A percentile compares a stretch with the other conserved stretches of the same genome.
phyloP scores from a whole-genome alignment of 495 filamentous ascomycete species.

The Aspergillus haitiensis region DNA sequence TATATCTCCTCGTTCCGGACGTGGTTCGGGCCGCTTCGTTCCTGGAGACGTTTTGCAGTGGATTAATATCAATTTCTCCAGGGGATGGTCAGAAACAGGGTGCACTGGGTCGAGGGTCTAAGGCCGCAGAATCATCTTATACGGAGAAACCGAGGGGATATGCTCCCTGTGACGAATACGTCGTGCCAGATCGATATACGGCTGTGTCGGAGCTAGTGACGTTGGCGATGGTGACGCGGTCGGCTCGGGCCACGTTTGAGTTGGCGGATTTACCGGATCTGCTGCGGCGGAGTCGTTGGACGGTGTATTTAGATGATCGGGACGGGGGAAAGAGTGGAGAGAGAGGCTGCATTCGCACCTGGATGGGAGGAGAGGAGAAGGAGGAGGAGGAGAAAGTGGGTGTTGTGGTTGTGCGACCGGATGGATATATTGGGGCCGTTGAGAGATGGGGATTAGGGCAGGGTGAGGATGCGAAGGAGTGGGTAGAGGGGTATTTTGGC shows the following conservation, averaged over 20 bases:
- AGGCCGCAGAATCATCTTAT: slow-evolving; percentile 53
- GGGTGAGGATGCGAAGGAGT: slow-evolving; percentile 48
- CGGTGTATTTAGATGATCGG: slow-evolving; percentile 63
- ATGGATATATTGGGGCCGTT: slow-evolving; percentile 66
- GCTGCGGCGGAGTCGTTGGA: slow-evolving; percentile 63
- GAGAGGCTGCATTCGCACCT: slow-evolving; percentile 55
- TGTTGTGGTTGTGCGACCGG: slow-evolving; percentile 63
- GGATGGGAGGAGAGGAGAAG: slow-evolving; percentile 56
- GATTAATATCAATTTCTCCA: too few species aligned
- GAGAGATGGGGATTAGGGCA: slow-evolving; percentile 50
- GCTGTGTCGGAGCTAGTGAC: slow-evolving; percentile 60
- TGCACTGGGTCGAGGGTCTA: slow-evolving; percentile 48
- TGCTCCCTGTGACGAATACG: slow-evolving; percentile 55
- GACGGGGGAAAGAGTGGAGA: slow-evolving; percentile 25
- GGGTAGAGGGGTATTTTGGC: slow-evolving; percentile 61
- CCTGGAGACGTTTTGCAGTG: slow-evolving; percentile 52
- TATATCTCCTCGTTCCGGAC: slow-evolving; percentile 63
- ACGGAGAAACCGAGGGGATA: slow-evolving; percentile 48
- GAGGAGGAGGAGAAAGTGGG: slow-evolving; percentile 51
- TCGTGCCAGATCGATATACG: slow-evolving; percentile 61
- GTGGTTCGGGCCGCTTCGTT: slow-evolving; percentile 52
- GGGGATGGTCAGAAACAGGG: slow-evolving; percentile 25
- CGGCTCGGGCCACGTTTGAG: slow-evolving; percentile 57
- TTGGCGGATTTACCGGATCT: slow-evolving; percentile 58
- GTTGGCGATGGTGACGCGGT: slow-evolving; percentile 56